Conservation (phyloP, 495 filamentous ascomycete genomes). For the Bombardia bombarda region DNA sequence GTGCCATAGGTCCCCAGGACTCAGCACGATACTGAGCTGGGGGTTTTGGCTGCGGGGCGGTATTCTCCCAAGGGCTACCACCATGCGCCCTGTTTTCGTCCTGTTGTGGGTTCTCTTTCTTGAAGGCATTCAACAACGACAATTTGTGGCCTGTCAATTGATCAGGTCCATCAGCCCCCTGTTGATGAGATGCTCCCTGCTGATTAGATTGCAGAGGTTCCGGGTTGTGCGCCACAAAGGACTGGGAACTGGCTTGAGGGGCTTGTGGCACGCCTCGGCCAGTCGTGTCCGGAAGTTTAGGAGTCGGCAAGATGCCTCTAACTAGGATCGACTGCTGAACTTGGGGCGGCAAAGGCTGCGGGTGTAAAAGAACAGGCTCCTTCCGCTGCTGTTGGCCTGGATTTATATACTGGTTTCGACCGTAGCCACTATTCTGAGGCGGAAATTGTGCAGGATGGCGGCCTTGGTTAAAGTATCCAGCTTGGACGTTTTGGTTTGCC, state of each 20-base stretch:
- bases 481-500: constrained; percentile 6
- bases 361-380: constrained; percentile 41
- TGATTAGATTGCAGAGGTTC: neutral
- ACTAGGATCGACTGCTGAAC: constrained; percentile 36
- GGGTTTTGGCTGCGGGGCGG: constrained; percentile 4
- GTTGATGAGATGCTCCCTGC: constrained; percentile 18
- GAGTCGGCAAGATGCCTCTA: constrained; percentile 20
- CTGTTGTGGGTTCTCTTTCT: constrained; percentile 21
- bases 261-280: constrained; percentile 34
- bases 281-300: constrained; percentile 16
- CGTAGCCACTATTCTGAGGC: constrained; percentile 16
- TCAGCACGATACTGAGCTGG: constrained; percentile 13
- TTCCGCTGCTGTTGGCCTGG: constrained; percentile 20
- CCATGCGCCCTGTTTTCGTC: constrained; percentile 8
- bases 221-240: neutral
- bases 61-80: constrained; percentile 4
- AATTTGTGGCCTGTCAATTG: constrained; percentile 59
- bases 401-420: constrained; percentile 16
- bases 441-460: constrained; percentile 10
- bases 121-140: constrained; percentile 58
- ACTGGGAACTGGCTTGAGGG: constrained; percentile 22
- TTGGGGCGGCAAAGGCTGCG: constrained; percentile 46
- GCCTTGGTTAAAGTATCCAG: constrained; percentile 10
- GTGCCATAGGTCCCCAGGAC: constrained; percentile 7
- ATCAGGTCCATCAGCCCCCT: constrained; percentile 30